Evolutionary conservation across 164 flowering plant genomes (phyloP), one percentile per base, ranked within the genome.

Genomic region (Echeveria elegans): DNA sequence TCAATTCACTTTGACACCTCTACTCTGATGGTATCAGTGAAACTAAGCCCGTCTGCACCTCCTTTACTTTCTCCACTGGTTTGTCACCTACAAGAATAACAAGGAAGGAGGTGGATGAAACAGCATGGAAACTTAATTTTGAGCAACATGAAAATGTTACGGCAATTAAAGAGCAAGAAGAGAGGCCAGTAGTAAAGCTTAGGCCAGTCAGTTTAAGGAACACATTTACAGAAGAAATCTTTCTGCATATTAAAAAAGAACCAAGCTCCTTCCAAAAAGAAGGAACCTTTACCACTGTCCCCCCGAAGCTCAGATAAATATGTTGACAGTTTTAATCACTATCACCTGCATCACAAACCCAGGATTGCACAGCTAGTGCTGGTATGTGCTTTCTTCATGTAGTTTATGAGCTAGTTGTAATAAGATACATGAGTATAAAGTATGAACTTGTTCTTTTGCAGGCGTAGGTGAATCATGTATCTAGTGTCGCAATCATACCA

Each of bases 301-400:
- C 24, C n/a, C 5, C 21, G 8, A 53, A 53, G 29, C 30, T 23
- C 26, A 16, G 59, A 53, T 53, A 53, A 24, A 53, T 4, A 11
- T 53, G 8, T 9, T 9, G 59, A 53, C 2, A 77, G 71, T 66
- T 74, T 82, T 31, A 81, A 85, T 66, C 82, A 75, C 2, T 87
- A 85, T 72, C 72, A 85, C 63, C 62, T 83, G 8, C 68, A 4
- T 62, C 76, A 77, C 14, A 77, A 78, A 66, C 68, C 78, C 60
- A 87, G 81, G 76, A 77, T 87, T 74, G 45, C 76, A n/a, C 81
- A 85, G 76, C 92, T 87, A 73, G 83, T 82, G 64, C 76, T 83
- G 82, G 91, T 86, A 62, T 77, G 59, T 71, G 43, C 63, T 36
- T n/a, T 66, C 24, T 67, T n/a, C 11, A 14, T 65, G 26, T 53